Conservation (phyloP, 129 eudicot species). For the Scalesia atractyloides region DNA sequence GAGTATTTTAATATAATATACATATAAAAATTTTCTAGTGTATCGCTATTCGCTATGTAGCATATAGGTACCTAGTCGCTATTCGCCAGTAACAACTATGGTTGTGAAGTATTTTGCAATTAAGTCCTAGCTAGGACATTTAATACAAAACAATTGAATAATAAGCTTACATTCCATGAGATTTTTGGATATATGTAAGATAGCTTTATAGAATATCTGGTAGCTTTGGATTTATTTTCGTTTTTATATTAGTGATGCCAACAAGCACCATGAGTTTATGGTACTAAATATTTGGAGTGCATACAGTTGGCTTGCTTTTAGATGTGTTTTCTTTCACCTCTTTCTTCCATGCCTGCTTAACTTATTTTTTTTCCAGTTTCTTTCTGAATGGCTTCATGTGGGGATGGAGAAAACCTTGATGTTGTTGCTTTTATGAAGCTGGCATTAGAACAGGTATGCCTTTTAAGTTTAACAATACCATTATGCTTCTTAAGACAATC, state of each 20-base stretch:
- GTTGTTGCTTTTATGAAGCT: slow-evolving; percentile 52
- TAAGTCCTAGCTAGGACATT: background rate
- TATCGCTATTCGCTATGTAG: too few species aligned
- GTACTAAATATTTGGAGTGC: background rate
- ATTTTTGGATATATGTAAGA: background rate
- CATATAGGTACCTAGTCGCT: too few species aligned
- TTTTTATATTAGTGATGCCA: background rate
- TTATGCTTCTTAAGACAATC: background rate
- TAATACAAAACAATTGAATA: background rate
- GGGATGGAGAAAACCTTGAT: slow-evolving; percentile 16
- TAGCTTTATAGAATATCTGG: background rate
- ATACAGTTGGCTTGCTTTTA: background rate
- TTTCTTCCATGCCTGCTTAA: background rate
- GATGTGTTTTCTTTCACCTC: background rate
- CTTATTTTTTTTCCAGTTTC: background rate
- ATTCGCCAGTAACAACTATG: too few species aligned
- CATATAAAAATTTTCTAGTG: too few species aligned
- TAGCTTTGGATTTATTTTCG: background rate
- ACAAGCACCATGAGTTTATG: slow-evolving; percentile 1
- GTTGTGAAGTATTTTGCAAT: background rate
- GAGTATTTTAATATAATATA: too few species aligned
- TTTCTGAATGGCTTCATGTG: slow-evolving; percentile 38
- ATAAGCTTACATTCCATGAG: slow-evolving; percentile 6
- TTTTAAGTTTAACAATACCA: background rate
- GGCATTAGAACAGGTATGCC: slow-evolving; percentile 57